These are phyloP conservation scores for Syncephalastrum racemosum DNA, from an alignment of 371 early-diverging fungal species.

Conservation along the genomic window DNA sequence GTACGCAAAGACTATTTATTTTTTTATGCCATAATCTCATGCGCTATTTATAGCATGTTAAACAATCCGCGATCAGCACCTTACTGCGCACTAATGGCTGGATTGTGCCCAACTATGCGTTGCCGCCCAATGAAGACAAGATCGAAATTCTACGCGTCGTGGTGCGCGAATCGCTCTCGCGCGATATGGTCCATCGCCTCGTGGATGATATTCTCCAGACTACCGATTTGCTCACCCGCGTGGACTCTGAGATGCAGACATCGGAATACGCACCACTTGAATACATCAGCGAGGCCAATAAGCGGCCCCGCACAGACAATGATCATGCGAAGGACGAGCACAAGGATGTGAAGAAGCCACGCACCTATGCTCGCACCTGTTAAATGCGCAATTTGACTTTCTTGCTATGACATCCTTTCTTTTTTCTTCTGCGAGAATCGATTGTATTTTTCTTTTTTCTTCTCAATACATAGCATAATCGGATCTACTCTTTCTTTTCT, in stretches of 20 bases:
- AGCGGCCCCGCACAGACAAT: too few relatives aligned
- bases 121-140: constrained; percentile 31
- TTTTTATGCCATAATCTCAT: neutral
- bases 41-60: constrained; percentile 14
- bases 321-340: neutral
- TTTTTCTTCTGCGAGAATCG: too few relatives aligned
- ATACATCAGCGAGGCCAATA: neutral
- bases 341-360: constrained; percentile 4
- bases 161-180: constrained; percentile 43
- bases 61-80: constrained; percentile 29
- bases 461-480: neutral
- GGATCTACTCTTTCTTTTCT: constrained; percentile 9
- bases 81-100: constrained; percentile 43
- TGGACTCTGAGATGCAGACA: constrained; percentile 8
- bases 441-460: neutral
- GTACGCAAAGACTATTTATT: neutral
- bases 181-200: constrained; percentile 29
- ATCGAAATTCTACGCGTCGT: constrained; percentile 40
- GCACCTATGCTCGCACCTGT: constrained; percentile 10
- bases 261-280: constrained; percentile 6
- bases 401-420: neutral
- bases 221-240: constrained; percentile 10
- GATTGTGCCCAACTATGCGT: constrained; percentile 45
- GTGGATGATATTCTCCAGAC: constrained; percentile 27
- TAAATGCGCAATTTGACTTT: neutral